Evolutionary conservation across 495 filamentous ascomycete species (phyloP).

Genomic region (Xylaria telfairii): DNA sequence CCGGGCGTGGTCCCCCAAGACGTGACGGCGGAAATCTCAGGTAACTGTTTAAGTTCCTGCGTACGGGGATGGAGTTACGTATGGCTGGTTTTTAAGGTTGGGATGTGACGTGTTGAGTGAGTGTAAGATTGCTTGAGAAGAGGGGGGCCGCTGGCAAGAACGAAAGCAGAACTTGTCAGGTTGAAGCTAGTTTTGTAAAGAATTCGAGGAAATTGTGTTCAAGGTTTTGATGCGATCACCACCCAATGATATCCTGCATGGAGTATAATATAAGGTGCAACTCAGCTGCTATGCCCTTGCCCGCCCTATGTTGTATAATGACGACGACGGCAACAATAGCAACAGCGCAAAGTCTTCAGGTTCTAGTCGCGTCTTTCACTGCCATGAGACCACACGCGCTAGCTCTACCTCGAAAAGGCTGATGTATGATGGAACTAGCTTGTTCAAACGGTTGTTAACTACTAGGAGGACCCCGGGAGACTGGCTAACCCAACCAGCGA

Average conservation of each 20-base stretch:
- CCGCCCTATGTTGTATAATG: neutral
- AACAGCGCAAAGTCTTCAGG: conserved; percentile 23
- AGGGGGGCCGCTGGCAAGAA: conserved; percentile 26
- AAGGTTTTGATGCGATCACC: conserved; percentile 12
- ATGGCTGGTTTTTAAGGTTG: conserved; percentile 29
- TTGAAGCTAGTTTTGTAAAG: conserved; percentile 24
- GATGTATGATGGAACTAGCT: conserved; percentile 28
- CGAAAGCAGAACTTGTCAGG: conserved; percentile 5
- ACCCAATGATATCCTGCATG: conserved; percentile 19
- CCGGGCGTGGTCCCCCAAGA: conserved; percentile 21
- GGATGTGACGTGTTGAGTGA: conserved; percentile 31
- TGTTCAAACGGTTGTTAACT: conserved; percentile 22
- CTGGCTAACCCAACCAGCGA: conserved; percentile 34
- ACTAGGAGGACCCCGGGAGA: conserved; percentile 27
- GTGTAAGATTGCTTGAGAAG: conserved; percentile 24
- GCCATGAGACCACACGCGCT: conserved; percentile 17
- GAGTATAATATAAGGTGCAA: conserved; percentile 10
- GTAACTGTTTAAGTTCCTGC: conserved; percentile 12
- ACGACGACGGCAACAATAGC: conserved; percentile 12
- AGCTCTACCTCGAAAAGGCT: conserved; percentile 18
- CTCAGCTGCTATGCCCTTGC: conserved; percentile 11
- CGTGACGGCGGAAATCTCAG: conserved; percentile 16
- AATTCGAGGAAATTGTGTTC: conserved; percentile 3
- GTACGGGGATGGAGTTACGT: conserved; percentile 30
- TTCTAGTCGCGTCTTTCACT: conserved; percentile 23